Evolutionary conservation across 768 basidiomycete species (phyloP).

Genomic region (Cubamyces sp.): DNA sequence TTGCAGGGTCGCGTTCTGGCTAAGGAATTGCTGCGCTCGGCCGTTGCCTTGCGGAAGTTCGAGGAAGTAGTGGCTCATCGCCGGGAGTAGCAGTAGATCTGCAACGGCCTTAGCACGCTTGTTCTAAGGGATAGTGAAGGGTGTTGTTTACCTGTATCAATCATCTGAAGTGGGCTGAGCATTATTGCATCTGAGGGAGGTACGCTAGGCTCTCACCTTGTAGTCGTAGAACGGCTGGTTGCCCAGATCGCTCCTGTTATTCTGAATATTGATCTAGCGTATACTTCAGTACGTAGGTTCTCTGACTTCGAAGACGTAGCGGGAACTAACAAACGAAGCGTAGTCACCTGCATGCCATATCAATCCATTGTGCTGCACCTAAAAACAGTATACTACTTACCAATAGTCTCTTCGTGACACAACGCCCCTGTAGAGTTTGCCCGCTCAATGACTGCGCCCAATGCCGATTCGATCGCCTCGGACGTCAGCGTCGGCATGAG

Average conservation of each 20-base stretch:
- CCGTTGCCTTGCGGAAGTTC: slow-evolving; percentile 46
- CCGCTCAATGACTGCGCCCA: slow-evolving; percentile 45
- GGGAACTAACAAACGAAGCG: slow-evolving; percentile 1
- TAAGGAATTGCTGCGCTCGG: slow-evolving; percentile 40
- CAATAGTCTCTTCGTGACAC: slow-evolving; percentile 38
- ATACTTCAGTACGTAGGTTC: slow-evolving; percentile 35
- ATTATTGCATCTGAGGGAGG: slow-evolving; percentile 22
- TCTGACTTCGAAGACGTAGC: not conserved
- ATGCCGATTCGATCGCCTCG: slow-evolving; percentile 45
- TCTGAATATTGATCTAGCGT: slow-evolving; percentile 41
- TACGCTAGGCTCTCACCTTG: slow-evolving; percentile 28
- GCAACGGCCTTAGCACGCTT: slow-evolving; percentile 31
- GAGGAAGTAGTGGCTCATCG: slow-evolving; percentile 47
- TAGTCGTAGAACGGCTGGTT: slow-evolving; percentile 46
- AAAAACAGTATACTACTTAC: slow-evolving; percentile 42
- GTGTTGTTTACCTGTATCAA: slow-evolving; percentile 1
- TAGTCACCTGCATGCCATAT: slow-evolving; percentile 3
- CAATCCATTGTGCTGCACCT: not conserved
- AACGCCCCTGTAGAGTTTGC: slow-evolving; percentile 45
- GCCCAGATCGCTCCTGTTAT: slow-evolving; percentile 42
- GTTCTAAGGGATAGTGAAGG: slow-evolving; percentile 38
- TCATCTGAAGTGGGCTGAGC: not conserved
- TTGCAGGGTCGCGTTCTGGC: slow-evolving; percentile 42
- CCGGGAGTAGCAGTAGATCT: slow-evolving; percentile 47
- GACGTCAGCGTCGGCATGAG: slow-evolving; percentile 45